Conservation (phyloP, 2,329 filamentous ascomycete genomes). For the Exophiala mesophila region DNA sequence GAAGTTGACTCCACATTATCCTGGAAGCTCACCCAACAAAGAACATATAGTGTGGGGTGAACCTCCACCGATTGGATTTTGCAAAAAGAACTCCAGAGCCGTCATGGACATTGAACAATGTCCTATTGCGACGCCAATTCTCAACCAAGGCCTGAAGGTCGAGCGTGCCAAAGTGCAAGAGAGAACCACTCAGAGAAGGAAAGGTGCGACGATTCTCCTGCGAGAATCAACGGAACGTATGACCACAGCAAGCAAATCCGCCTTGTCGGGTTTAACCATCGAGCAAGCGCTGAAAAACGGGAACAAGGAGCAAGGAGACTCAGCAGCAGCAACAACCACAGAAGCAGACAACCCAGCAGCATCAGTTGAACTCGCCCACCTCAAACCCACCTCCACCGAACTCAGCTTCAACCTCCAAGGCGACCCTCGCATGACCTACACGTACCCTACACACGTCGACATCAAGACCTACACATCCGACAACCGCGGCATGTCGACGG, state of each 20-base stretch:
- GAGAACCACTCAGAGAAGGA: slow-evolving; percentile 67
- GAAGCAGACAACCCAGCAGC: background rate
- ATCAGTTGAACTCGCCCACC: background rate
- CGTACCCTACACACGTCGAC: slow-evolving; percentile 61
- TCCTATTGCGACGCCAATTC: slow-evolving; percentile 83
- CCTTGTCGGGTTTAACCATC: too few species aligned
- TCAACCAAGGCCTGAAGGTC: slow-evolving; percentile 70
- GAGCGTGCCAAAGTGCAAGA: slow-evolving; percentile 71
- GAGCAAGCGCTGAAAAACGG: background rate
- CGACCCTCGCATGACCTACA: slow-evolving; percentile 49
- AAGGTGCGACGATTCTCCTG: slow-evolving; percentile 81
- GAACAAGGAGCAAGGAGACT: background rate
- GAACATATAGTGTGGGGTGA: slow-evolving; percentile 43
- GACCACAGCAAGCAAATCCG: slow-evolving; percentile 24
- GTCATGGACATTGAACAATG: slow-evolving; percentile 97
- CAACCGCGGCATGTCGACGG: slow-evolving; percentile 73
- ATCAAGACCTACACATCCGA: slow-evolving; percentile 87
- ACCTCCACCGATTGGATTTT: slow-evolving; percentile 84
- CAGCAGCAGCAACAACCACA: background rate
- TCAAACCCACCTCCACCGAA: slow-evolving; percentile 5
- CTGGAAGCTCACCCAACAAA: slow-evolving; percentile 52
- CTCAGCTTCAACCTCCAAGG: slow-evolving; percentile 34
- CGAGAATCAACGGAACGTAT: slow-evolving; percentile 74
- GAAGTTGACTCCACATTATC: slow-evolving; percentile 95
- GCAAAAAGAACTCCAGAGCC: slow-evolving; percentile 67